Base-by-base conservation (phyloP, 1,139 yeast genomes). In the Candida albicans region DNA sequence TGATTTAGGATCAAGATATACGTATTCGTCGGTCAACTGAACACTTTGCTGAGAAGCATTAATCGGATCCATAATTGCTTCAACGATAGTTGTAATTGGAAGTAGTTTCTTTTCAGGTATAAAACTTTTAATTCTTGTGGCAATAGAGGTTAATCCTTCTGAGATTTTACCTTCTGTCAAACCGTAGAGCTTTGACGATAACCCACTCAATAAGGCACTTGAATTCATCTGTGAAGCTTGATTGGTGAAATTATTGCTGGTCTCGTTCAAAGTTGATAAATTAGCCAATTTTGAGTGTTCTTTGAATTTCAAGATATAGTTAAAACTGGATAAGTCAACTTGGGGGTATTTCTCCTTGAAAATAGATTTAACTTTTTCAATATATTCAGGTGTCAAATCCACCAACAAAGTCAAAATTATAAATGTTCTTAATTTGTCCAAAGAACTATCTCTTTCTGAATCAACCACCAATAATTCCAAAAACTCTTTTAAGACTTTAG, bases 11-110 rank as follows among this genome's bases (percentile, higher is more conserved):
- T 93, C 98, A 58, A 88, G 86, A 61, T 84, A 91, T 47, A 93
- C 68, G 62, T 93, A 93, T 54, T 88, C 96, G 59, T 91, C 98
- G 0, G 97, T 89, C 39, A 85, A 61, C 52, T 77, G 81, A 36
- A 83, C 64, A 22, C 85, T 78, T 36, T 81, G 77, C 47, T 77
- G 78, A 1, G 83, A 74, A 11, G 89, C 81, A 48, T 73, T 75
- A 28, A 67, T 58, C 7, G 98, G 97, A 50, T 88, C 95, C 87
- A 91, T 85, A 24, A 93, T 79, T 2, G 96, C 85, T 64, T 91
- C 96, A 9, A 90, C 95, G 33, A 93, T 81, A 57, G 85, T 87
- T 6, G 99, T 91, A 36, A 93, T 79, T 26, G 98, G 96, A 56
- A 93, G 78, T 46, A 84, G 86, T 58, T 87, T 86, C 66, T 87